Percentiles rank a stretch among this genome's conserved stretches.
Conservation (phyloP, 495 filamentous ascomycete species). For the Lasiosphaeris hirsuta region DNA sequence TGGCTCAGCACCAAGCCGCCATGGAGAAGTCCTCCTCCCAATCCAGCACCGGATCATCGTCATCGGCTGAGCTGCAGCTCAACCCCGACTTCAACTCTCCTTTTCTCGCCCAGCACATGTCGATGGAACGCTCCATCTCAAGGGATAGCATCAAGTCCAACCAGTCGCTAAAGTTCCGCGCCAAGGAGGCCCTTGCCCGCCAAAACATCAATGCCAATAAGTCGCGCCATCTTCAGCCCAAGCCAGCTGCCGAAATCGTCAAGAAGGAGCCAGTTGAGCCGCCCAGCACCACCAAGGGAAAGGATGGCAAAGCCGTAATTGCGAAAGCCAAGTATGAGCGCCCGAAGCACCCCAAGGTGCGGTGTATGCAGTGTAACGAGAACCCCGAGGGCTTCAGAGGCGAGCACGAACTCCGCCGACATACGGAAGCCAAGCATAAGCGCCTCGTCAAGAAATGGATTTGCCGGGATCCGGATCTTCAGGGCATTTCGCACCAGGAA, state of each 20-base stretch:
- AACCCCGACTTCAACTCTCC: slow-evolving; percentile 3
- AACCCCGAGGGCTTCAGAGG: slow-evolving; percentile 87
- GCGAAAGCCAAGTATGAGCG: slow-evolving; percentile 67
- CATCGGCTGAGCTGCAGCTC: slow-evolving; percentile 7
- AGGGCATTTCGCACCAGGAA: slow-evolving; percentile 36
- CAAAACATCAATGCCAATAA: slow-evolving; percentile 36
- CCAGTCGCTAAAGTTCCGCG: slow-evolving; percentile 39
- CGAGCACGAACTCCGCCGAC: slow-evolving; percentile 87
- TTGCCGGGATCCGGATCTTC: slow-evolving; percentile 47
- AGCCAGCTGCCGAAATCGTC: slow-evolving; percentile 27
- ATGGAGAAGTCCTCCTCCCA: slow-evolving; percentile 40
- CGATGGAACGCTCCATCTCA: slow-evolving; percentile 45
- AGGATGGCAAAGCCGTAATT: slow-evolving; percentile 54
- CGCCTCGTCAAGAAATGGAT: slow-evolving; percentile 74
- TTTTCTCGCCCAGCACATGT: slow-evolving; percentile 18
- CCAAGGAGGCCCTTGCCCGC: slow-evolving; percentile 39
- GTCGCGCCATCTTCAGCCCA: slow-evolving; percentile 35
- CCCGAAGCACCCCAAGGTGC: slow-evolving; percentile 71
- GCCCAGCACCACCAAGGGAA: slow-evolving; percentile 22
- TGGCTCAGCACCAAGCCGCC: slow-evolving; percentile 23
- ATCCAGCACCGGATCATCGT: slow-evolving; percentile 20
- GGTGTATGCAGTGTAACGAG: slow-evolving; percentile 69
- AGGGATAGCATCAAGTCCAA: slow-evolving; percentile 42
- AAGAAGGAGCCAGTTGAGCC: slow-evolving; percentile 24
- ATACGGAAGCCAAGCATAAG: slow-evolving; percentile 77